A percentile compares a stretch with the other conserved stretches of the same genome.
Conservation (phyloP, 1,284 basidiomycete species). For the Ganoderma leucocontextum region DNA sequence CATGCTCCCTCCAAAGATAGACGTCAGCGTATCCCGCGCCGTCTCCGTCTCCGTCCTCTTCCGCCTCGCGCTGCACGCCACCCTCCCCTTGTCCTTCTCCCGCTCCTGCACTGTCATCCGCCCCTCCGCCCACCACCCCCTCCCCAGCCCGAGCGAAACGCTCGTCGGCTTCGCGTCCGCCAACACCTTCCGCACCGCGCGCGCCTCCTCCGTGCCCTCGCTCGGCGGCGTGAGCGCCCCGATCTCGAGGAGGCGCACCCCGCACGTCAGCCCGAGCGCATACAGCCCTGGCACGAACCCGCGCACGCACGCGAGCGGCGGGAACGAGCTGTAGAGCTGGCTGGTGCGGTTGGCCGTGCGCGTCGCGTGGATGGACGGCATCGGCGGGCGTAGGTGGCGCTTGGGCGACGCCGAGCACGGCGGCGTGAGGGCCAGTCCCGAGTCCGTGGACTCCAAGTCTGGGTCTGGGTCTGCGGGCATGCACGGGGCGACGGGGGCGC, state of each 20-base stretch:
- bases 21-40: constrained; percentile 14
- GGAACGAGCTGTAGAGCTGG: constrained; percentile 29
- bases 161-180: constrained; percentile 21
- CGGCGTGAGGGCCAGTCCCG: too few relatives aligned
- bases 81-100: neutral
- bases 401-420: too few relatives aligned
- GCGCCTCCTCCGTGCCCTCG: constrained; percentile 19
- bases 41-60: neutral
- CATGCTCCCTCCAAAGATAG: constrained; percentile 21
- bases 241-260: constrained; percentile 22
- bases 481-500: neutral
- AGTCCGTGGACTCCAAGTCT: neutral
- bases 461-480: neutral
- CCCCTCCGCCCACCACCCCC: constrained; percentile 28
- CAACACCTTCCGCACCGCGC: constrained; percentile 18
- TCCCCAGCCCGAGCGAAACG: constrained; percentile 16
- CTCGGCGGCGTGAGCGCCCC: constrained; percentile 20
- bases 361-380: constrained; percentile 23
- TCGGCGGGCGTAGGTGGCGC: neutral
- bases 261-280: constrained; percentile 25
- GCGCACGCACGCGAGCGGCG: constrained; percentile 23
- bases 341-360: constrained; percentile 25
- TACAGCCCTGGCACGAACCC: constrained; percentile 30
- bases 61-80: neutral
- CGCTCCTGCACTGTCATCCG: neutral